phyloP scores from a whole-genome alignment of 192 early-diverging fungal genomes.

The Pilobolus umbonatus region DNA sequence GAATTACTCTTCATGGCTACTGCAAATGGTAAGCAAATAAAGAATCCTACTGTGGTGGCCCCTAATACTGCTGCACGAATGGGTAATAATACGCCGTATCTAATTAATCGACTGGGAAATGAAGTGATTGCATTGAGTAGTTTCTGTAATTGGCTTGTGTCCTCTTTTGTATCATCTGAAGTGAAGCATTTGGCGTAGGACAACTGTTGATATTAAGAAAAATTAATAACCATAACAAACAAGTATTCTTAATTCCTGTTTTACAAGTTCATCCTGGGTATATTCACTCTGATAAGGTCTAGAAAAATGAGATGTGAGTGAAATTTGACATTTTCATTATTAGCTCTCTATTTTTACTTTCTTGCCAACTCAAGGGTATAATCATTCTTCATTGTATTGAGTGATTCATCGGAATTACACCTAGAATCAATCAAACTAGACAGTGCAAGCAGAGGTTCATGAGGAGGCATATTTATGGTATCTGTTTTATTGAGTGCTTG shows the following conservation, averaged over 20 bases:
- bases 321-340: background rate
- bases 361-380: slow-evolving; percentile 2
- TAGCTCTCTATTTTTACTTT: background rate
- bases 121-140: background rate
- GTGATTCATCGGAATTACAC: background rate
- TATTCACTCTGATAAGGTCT: slow-evolving; percentile 8
- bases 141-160: background rate
- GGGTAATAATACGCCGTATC: slow-evolving; percentile 20
- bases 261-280: slow-evolving; percentile 19
- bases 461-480: slow-evolving; percentile 8
- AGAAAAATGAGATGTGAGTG: background rate
- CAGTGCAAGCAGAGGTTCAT: background rate
- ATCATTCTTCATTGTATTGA: slow-evolving; percentile 11
- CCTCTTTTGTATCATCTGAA: background rate
- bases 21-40: slow-evolving; percentile 19
- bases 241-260: background rate
- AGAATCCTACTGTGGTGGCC: slow-evolving; percentile 17
- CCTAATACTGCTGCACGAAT: slow-evolving; percentile 1
- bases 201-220: slow-evolving; percentile 1
- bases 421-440: background rate
- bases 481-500: too few species aligned
- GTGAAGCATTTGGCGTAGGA: slow-evolving; percentile 18
- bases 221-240: background rate
- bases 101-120: slow-evolving; percentile 18
- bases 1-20: slow-evolving; percentile 17